Conservation (phyloP, 2,329 filamentous ascomycete species). For the Curvularia verruculosa region DNA sequence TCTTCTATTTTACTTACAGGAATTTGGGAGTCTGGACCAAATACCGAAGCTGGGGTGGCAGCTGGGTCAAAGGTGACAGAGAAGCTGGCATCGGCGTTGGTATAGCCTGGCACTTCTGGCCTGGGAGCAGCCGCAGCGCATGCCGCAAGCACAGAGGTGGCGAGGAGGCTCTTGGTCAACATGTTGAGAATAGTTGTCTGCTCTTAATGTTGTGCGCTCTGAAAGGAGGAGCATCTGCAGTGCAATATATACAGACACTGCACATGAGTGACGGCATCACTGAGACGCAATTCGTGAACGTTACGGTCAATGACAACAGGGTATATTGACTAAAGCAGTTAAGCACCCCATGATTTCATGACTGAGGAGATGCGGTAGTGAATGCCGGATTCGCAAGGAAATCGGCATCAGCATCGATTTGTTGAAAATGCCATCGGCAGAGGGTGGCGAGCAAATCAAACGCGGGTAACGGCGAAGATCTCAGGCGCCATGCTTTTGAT, state of each 20-base stretch:
- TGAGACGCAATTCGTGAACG: conserved; percentile 10
- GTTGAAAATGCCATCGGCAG: conserved; percentile 18
- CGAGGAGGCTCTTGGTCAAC: conserved; percentile 44
- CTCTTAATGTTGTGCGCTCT: conserved; percentile 12
- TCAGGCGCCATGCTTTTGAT: conserved; percentile 8
- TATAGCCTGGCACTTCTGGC: conserved; percentile 51
- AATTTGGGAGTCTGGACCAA: conserved; percentile 54
- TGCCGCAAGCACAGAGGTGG: conserved; percentile 44
- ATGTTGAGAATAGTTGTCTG: conserved; percentile 38
- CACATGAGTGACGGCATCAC: conserved; percentile 18
- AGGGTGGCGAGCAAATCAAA: conserved; percentile 23
- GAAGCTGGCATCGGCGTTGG: conserved; percentile 53
- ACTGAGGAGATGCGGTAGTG: conserved; percentile 37
- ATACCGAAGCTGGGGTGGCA: conserved; percentile 49
- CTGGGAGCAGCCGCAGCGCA: conserved; percentile 46
- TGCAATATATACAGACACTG: conserved; percentile 22
- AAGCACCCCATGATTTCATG: conserved; percentile 45
- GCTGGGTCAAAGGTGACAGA: conserved; percentile 40
- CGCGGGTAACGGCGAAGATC: conserved; percentile 1
- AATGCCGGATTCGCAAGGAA: conserved; percentile 25
- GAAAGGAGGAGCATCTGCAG: neutral
- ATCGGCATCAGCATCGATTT: conserved; percentile 27
- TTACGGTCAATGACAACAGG: conserved; percentile 32
- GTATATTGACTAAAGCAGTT: conserved; percentile 12
- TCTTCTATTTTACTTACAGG: conserved; percentile 38